Conservation (phyloP, 495 filamentous ascomycete genomes). For the Neurospora sp. region DNA sequence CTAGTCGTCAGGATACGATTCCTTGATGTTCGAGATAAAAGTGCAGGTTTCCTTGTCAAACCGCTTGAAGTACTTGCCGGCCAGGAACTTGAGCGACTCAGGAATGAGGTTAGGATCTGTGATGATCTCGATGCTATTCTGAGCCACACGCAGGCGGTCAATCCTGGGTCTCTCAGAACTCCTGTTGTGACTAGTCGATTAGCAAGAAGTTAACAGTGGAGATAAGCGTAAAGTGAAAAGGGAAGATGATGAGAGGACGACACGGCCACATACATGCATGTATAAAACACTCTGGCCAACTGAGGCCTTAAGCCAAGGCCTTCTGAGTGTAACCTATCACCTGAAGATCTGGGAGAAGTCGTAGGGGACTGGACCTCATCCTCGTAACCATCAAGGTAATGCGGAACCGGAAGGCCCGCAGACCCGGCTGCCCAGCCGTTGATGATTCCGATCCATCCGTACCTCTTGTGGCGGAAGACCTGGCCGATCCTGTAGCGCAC, state of each 20-base stretch:
- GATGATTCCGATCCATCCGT: conserved; percentile 69
- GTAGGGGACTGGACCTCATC: conserved; percentile 36
- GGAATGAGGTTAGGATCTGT: conserved; percentile 33
- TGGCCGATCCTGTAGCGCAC: conserved; percentile 73
- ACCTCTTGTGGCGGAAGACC: conserved; percentile 73
- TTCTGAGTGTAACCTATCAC: conserved; percentile 23
- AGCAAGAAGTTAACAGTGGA: not conserved
- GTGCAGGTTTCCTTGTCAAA: conserved; percentile 55
- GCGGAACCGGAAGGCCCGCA: conserved; percentile 20
- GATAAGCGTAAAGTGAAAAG: not conserved
- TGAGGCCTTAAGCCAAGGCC: conserved; percentile 14
- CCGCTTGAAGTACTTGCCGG: conserved; percentile 82
- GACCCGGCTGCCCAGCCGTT: conserved; percentile 66
- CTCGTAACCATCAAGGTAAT: conserved; percentile 23
- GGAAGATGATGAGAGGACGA: conserved; percentile 1
- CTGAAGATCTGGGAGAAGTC: conserved; percentile 39
- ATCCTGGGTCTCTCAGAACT: conserved; percentile 11
- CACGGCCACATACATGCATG: conserved; percentile 57
- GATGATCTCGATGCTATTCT: conserved; percentile 73
- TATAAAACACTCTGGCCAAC: conserved; percentile 65
- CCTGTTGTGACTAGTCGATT: not conserved
- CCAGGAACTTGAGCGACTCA: conserved; percentile 50
- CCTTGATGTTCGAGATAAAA: conserved; percentile 80
- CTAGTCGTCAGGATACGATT: conserved; percentile 81
- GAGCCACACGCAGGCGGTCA: conserved; percentile 65